phyloP scores from a whole-genome alignment of 768 basidiomycete species.

The Tulasnella sp. region DNA sequence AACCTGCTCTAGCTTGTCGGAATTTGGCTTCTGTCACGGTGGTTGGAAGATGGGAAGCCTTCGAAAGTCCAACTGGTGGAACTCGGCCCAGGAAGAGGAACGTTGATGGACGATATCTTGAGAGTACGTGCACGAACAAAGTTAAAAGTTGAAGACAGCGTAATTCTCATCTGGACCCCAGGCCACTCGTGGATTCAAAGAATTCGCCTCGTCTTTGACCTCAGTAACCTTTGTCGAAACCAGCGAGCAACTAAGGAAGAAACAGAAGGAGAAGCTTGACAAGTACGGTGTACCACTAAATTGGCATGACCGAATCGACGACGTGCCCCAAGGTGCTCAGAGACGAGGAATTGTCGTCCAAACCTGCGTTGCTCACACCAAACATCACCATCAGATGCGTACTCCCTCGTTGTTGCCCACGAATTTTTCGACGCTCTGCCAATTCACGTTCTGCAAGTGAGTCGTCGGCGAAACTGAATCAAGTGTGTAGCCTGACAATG shows the following conservation, averaged over 20 bases:
- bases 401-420: slow-evolving; percentile 85
- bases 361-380: neutral
- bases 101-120: slow-evolving; percentile 81
- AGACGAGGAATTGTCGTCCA: neutral
- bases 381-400: slow-evolving; percentile 32
- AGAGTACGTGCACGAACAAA: slow-evolving; percentile 46
- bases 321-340: slow-evolving; percentile 43
- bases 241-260: slow-evolving; percentile 52
- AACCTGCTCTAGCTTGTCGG: slow-evolving; percentile 59
- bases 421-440: slow-evolving; percentile 98
- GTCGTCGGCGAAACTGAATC: slow-evolving; percentile 20
- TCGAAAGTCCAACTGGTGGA: slow-evolving; percentile 66
- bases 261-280: slow-evolving; percentile 52
- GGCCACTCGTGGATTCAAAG: slow-evolving; percentile 31
- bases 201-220: slow-evolving; percentile 30
- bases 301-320: slow-evolving; percentile 71
- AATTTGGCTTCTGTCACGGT: slow-evolving; percentile 78
- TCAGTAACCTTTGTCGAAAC: slow-evolving; percentile 76
- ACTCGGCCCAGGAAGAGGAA: slow-evolving; percentile 89
- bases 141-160: neutral
- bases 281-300: slow-evolving; percentile 36
- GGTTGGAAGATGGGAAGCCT: slow-evolving; percentile 43
- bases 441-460: slow-evolving; percentile 78
- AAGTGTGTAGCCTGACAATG: neutral
- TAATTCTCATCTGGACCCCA: slow-evolving; percentile 39